A percentile compares a stretch with the other conserved stretches of the same genome.
Evolutionary conservation across 306 rosid genomes (phyloP).

Genomic region (Quercus variabilis): DNA sequence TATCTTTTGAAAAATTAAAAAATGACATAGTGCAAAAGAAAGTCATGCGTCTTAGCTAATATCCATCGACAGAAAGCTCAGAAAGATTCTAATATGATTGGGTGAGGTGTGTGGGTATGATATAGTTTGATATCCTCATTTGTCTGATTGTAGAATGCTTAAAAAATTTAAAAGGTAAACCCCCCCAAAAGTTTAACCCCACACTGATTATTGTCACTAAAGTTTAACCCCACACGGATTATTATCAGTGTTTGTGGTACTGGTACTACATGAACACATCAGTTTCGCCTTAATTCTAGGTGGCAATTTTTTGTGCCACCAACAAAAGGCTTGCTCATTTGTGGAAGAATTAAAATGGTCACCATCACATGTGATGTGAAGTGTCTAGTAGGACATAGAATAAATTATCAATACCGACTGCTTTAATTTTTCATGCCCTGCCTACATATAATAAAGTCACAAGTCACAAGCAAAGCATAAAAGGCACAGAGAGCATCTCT

Average conservation of each 20-base stretch:
- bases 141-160: no score
- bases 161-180: no score
- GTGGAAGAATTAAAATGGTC: background rate
- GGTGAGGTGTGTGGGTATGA: no score
- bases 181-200: no score
- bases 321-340: background rate
- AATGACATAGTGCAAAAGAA: background rate
- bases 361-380: background rate
- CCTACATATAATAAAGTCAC: background rate
- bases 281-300: background rate
- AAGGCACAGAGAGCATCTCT: background rate
- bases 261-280: background rate
- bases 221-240: no score
- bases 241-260: no score
- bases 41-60: no score
- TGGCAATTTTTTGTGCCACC: background rate
- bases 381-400: background rate
- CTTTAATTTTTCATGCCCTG: background rate
- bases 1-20: no score
- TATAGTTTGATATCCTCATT: no score
- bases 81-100: no score
- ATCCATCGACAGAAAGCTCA: no score
- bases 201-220: no score
- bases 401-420: background rate
- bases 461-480: constrained; percentile 1